Percentiles rank a stretch among this genome's conserved stretches.
These are phyloP conservation scores for Kalmanozyma brasiliensis DNA, from an alignment of 1,284 basidiomycete genomes.

Conservation along the genomic window DNA sequence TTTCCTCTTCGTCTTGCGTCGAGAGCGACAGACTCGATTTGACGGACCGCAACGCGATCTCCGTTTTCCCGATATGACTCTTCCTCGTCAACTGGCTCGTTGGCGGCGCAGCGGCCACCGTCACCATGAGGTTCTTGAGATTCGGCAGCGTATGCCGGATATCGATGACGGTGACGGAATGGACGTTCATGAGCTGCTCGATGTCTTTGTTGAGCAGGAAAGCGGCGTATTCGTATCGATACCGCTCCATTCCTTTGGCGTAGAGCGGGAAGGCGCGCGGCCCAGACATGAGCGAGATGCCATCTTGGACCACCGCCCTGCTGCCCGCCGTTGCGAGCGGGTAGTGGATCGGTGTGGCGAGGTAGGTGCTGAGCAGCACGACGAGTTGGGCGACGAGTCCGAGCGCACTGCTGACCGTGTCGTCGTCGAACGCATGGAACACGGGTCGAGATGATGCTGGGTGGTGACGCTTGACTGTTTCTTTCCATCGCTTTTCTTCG, in stretches of 20 bases:
- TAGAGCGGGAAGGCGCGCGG: constrained; percentile 77
- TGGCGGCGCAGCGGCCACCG: constrained; percentile 70
- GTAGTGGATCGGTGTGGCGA: constrained; percentile 59
- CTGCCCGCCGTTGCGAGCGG: constrained; percentile 61
- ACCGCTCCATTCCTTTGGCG: constrained; percentile 90
- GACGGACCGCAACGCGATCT: constrained; percentile 34
- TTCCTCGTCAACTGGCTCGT: constrained; percentile 34
- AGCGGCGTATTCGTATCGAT: constrained; percentile 97
- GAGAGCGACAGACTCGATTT: not conserved
- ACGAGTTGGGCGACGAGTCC: constrained; percentile 64
- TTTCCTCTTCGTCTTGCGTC: not conserved
- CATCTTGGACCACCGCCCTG: constrained; percentile 58
- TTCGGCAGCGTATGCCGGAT: constrained; percentile 96
- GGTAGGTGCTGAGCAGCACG: constrained; percentile 55
- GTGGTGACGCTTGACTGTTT: constrained; percentile 10
- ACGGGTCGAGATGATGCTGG: constrained; percentile 16
- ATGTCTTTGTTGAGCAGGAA: constrained; percentile 97
- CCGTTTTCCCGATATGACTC: constrained; percentile 45
- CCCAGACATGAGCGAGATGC: constrained; percentile 64
- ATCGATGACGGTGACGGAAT: constrained; percentile 77
- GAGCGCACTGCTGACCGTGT: constrained; percentile 54
- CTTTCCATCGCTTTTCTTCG: constrained; percentile 44
- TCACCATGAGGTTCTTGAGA: constrained; percentile 90
- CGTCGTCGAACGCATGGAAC: constrained; percentile 50
- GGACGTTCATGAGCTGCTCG: constrained; percentile 72